A percentile compares a stretch with the other conserved stretches of the same genome.
These are phyloP conservation scores for Penicillium sp. DNA, from an alignment of 2,329 filamentous ascomycete species.

Conservation along the genomic window DNA sequence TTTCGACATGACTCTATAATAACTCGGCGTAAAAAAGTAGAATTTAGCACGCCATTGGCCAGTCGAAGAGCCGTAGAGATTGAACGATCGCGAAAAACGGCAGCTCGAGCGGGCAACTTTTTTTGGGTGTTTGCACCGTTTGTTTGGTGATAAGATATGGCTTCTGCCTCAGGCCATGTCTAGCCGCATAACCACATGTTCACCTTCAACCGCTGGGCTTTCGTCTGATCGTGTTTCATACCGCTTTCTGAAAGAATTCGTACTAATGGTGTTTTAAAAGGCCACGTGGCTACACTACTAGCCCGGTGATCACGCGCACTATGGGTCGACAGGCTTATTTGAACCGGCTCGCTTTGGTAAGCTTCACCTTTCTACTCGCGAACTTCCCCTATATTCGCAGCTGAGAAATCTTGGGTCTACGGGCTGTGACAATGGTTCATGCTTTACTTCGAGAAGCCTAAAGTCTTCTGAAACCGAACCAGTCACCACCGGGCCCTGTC, in stretches of 20 bases:
- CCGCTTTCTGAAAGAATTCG: neutral
- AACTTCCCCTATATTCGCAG: neutral
- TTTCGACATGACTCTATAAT: slow-evolving; percentile 44
- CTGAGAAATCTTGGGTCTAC: neutral
- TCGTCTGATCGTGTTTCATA: neutral
- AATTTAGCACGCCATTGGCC: slow-evolving; percentile 16
- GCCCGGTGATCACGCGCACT: slow-evolving; percentile 2
- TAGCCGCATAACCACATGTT: slow-evolving; percentile 8
- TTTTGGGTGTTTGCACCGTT: slow-evolving; percentile 38
- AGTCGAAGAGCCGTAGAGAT: slow-evolving; percentile 13
- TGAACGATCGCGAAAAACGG: slow-evolving; percentile 18
- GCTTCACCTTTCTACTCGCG: slow-evolving; percentile 14
- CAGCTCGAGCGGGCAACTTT: slow-evolving; percentile 30
- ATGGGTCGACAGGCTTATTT: slow-evolving; percentile 48
- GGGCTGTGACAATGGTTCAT: neutral
- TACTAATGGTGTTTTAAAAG: neutral
- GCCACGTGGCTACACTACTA: slow-evolving; percentile 7
- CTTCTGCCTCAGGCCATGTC: slow-evolving; percentile 21
- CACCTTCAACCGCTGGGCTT: neutral
- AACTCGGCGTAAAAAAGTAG: slow-evolving; percentile 9
- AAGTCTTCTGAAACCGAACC: neutral
- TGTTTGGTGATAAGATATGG: slow-evolving; percentile 32
- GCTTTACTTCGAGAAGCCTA: neutral
- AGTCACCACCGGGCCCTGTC: neutral
- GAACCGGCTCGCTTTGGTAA: slow-evolving; percentile 46